Conservation (phyloP, 2,329 filamentous ascomycete genomes). For the Fusarium buharicum region DNA sequence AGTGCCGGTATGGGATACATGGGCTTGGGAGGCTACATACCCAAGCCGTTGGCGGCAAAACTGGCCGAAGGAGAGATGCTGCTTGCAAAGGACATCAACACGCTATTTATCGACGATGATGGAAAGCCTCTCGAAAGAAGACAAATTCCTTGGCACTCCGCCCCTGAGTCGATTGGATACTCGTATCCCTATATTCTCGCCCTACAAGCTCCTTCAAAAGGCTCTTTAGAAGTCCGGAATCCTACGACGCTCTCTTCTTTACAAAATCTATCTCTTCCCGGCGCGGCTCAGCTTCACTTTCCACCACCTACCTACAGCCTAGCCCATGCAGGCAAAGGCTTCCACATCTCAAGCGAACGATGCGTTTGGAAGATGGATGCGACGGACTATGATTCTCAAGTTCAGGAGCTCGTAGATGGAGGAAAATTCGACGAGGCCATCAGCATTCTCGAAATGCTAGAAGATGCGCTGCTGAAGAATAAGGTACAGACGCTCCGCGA, state of each 20-base stretch:
- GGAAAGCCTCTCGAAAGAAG: constrained; percentile 84
- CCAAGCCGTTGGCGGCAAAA: constrained; percentile 86
- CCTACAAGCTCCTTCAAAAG: constrained; percentile 83
- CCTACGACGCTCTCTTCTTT: constrained; percentile 90
- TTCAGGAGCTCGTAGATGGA: constrained; percentile 80
- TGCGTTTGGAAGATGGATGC: constrained; percentile 97
- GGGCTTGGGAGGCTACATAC: constrained; percentile 90
- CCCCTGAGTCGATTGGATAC: constrained; percentile 92
- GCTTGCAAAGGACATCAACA: constrained; percentile 97
- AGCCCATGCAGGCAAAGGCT: constrained; percentile 96
- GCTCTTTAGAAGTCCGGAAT: constrained; percentile 88
- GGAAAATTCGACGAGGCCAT: constrained; percentile 89
- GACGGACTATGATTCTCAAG: constrained; percentile 88
- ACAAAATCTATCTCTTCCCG: constrained; percentile 84
- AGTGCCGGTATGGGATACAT: constrained; percentile 96
- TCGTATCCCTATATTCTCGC: constrained; percentile 96
- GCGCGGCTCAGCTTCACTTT: constrained; percentile 86
- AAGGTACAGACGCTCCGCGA: constrained; percentile 84
- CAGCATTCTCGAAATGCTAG: constrained; percentile 86
- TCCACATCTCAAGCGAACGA: constrained; percentile 90
- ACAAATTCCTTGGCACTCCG: constrained; percentile 90
- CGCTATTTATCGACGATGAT: constrained; percentile 85
- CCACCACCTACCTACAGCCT: constrained; percentile 92
- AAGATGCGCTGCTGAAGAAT: constrained; percentile 87
- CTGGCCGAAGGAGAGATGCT: constrained; percentile 86